Percentiles rank a stretch among this genome's conserved stretches.
Conservation (phyloP, 2,329 filamentous ascomycete species). For the Pyrenophora tritici-repentis region DNA sequence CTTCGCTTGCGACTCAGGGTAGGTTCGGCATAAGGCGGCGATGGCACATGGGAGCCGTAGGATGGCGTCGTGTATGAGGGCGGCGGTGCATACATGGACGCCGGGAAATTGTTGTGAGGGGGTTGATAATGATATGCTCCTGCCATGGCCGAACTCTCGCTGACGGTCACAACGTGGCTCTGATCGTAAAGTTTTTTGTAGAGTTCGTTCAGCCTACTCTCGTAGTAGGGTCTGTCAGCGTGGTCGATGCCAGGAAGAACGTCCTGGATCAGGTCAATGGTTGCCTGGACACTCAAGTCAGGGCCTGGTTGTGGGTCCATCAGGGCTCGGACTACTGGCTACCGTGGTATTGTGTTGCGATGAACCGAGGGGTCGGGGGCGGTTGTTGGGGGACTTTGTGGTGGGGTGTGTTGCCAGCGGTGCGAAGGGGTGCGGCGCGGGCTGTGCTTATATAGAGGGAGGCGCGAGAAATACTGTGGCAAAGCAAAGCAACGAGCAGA, state of each 20-base stretch:
- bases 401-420: not conserved
- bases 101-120: not conserved
- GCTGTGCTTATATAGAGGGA: conserved; percentile 2
- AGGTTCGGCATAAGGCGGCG: conserved; percentile 4
- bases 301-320: conserved; percentile 1
- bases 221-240: conserved; percentile 6
- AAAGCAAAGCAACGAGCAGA: conserved; percentile 2
- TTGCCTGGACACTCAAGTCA: not conserved
- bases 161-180: not conserved
- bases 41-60: conserved; percentile 2
- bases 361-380: not conserved
- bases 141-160: not conserved
- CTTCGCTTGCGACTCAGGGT: conserved; percentile 32
- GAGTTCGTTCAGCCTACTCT: conserved; percentile 2
- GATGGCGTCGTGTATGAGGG: not conserved
- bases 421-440: not conserved
- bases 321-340: not conserved
- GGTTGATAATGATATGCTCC: not conserved
- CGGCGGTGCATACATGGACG: not conserved
- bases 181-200: not conserved
- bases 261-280: conserved; percentile 6
- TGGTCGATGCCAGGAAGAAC: conserved; percentile 3
- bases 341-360: not conserved
- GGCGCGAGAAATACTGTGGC: not conserved
- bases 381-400: not conserved